Conservation (phyloP, 2,329 filamentous ascomycete species). For the Sphaerulina vaccinii region DNA sequence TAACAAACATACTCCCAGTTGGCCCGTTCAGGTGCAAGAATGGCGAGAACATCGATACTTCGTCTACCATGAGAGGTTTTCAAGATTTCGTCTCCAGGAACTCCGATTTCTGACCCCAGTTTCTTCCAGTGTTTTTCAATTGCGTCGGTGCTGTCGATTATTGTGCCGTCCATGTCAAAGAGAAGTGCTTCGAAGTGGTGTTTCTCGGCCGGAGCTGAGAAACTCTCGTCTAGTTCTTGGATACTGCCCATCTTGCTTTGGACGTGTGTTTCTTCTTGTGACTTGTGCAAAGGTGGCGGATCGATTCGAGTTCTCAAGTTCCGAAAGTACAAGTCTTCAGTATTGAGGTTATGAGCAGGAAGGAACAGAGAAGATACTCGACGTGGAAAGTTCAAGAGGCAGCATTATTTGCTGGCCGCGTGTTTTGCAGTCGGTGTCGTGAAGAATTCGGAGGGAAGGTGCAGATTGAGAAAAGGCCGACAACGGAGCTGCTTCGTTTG, state of each 20-base stretch:
- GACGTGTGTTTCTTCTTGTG: background rate
- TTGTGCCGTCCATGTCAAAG: constrained; percentile 79
- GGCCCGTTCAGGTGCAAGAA: constrained; percentile 79
- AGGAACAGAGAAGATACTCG: background rate
- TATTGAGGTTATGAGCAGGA: background rate
- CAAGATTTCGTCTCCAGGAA: constrained; percentile 76
- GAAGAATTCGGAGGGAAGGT: background rate
- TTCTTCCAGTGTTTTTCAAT: constrained; percentile 75
- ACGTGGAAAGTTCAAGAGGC: too few species aligned
- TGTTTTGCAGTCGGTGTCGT: too few species aligned
- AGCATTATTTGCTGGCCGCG: too few species aligned
- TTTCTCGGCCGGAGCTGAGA: constrained; percentile 43
- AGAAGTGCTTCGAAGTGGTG: constrained; percentile 51
- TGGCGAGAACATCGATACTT: constrained; percentile 78
- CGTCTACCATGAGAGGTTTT: constrained; percentile 87
- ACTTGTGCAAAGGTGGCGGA: background rate
- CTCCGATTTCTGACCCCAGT: constrained; percentile 78
- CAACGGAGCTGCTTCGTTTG: too few species aligned
- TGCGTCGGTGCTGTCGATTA: constrained; percentile 77
- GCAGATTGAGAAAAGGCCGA: too few species aligned
- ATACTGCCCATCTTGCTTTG: background rate
- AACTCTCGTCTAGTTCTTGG: constrained; percentile 29
- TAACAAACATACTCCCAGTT: constrained; percentile 86
- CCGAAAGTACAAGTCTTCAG: too few species aligned
- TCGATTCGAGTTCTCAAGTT: background rate